These are phyloP conservation scores for Seiridium unicorne DNA, from an alignment of 2,329 filamentous ascomycete genomes.

Conservation along the genomic window DNA sequence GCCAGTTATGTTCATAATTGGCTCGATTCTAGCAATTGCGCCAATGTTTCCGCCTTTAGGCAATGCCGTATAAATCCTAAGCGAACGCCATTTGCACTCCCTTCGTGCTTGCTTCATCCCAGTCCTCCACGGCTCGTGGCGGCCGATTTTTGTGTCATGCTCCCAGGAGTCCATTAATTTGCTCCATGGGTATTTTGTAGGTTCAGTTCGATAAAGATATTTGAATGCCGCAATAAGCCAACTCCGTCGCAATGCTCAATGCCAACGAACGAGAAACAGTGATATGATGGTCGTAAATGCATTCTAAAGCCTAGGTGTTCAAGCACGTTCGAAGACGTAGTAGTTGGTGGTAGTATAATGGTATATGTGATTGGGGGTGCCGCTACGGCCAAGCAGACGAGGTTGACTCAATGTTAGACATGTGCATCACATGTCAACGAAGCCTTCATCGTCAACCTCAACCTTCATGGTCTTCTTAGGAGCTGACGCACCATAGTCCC, in stretches of 20 bases:
- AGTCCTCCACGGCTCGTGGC: background rate
- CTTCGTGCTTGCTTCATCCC: too few relatives aligned
- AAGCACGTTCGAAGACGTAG: background rate
- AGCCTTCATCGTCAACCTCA: slow-evolving; percentile 28
- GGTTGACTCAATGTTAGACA: background rate
- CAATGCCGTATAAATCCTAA: too few relatives aligned
- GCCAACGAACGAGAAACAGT: slow-evolving; percentile 12
- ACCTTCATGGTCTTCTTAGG: slow-evolving; percentile 14
- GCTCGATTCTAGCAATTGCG: too few relatives aligned
- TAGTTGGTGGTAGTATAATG: background rate
- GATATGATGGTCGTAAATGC: background rate
- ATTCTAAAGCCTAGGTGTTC: background rate
- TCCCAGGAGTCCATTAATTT: background rate
- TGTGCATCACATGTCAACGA: slow-evolving; percentile 21
- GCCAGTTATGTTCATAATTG: too few relatives aligned
- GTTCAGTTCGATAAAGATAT: background rate
- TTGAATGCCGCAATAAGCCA: slow-evolving; percentile 9
- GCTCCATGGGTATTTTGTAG: background rate
- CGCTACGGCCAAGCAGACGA: slow-evolving; percentile 10
- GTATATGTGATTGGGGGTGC: too few relatives aligned
- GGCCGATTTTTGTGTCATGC: background rate
- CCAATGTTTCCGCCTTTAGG: too few relatives aligned
- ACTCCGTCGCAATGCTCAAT: slow-evolving; percentile 24
- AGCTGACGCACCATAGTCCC: slow-evolving; percentile 33
- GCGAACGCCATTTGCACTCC: too few relatives aligned